Base-by-base conservation (phyloP, 768 basidiomycete genomes). In the Suillus luteus region DNA sequence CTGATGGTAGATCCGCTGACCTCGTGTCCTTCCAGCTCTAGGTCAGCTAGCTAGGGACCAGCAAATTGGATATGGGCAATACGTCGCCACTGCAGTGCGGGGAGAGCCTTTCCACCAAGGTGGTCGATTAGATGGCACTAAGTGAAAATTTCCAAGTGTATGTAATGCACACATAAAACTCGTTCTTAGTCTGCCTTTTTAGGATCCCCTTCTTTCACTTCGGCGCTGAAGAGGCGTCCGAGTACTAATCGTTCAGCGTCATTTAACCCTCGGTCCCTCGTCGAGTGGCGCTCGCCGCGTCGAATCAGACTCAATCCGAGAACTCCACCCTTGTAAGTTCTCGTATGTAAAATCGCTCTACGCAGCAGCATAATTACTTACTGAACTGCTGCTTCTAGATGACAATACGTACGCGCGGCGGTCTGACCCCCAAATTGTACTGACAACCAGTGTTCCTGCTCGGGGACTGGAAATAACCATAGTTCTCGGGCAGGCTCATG, bases 181-280 rank as follows among this genome's bases (percentile, higher is more conserved):
- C 35, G 22, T 38, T 55, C 55, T 37, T 55, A 41, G 38, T 58
- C 40, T 40, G 40, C 57, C 57, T 58, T 27, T 41, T 58, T 27
- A 58, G 57, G 24, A 41, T 27, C 41, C 3, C 15, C 55, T 58
- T 58, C 38, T 27, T 57, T 40, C 4, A 27, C 52, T 54, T 35
- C 33, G 19, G 19, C 33, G 33, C 52, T 33, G 33, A 54, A 27
- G 27, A 51, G 48, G 48, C 48, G 14, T 49, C 24, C 27, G n/a
- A 22, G 5, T 12, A 22, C 44, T 51, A 17, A 27, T 27, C 2
- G 17, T 27, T 27, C 54, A 35, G n/a, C 22, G 55, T 15, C 55
- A 55, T 57, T 57, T 14, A 17, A 24, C 33, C 54, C 54, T 55
- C 54, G 35, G 22, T 38, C n/a, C 54, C 54, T 55, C 54, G 35